These are phyloP conservation scores for Pistacia vera DNA, from an alignment of 345 rosid species.

Conservation along the genomic window DNA sequence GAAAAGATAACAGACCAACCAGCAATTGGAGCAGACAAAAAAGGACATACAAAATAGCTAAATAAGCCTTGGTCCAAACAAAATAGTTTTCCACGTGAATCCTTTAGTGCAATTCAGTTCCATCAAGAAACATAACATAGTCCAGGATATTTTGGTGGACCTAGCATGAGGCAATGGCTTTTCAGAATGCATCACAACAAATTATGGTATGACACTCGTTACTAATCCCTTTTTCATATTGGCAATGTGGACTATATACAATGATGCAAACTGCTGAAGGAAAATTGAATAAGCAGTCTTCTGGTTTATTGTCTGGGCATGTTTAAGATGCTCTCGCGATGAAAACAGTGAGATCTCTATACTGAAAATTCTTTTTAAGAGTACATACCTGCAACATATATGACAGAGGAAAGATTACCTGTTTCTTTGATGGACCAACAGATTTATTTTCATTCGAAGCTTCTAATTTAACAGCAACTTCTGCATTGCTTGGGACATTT, in stretches of 20 bases:
- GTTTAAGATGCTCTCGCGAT: background rate
- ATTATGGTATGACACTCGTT: background rate
- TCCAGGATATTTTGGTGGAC: background rate
- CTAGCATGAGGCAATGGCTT: background rate
- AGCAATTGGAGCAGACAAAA: background rate
- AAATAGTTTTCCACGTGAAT: background rate
- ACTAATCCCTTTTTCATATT: background rate
- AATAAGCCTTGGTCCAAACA: background rate
- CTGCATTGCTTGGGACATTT: conserved; percentile 30
- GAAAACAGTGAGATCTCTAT: background rate
- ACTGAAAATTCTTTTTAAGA: background rate
- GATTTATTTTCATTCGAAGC: conserved; percentile 39
- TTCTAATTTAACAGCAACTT: conserved; percentile 39
- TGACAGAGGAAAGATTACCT: conserved; percentile 36
- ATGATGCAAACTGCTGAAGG: background rate
- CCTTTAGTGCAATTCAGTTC: background rate
- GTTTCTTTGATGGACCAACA: conserved; percentile 59
- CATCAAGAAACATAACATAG: background rate
- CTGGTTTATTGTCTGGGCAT: background rate
- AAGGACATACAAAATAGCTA: background rate
- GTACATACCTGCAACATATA: background rate
- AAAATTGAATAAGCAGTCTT: background rate
- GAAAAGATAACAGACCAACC: background rate
- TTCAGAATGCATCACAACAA: background rate
- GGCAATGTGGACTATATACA: background rate